Percentiles rank a stretch among this genome's conserved stretches.
These are phyloP conservation scores for Claviceps sp. DNA, from an alignment of 2,329 filamentous ascomycete species.

Conservation along the genomic window DNA sequence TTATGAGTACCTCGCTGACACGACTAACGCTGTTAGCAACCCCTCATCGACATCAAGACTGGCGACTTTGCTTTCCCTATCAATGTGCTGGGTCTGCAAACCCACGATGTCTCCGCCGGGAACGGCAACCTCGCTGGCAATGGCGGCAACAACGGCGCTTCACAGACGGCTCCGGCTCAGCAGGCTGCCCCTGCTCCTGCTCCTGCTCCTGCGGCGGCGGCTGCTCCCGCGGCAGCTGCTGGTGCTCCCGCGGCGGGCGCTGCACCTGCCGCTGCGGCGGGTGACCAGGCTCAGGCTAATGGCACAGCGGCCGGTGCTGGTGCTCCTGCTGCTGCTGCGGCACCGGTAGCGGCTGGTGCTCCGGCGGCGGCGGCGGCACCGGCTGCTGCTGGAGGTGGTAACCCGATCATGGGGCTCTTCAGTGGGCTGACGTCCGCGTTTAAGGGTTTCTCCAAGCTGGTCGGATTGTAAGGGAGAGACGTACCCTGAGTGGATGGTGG, in stretches of 20 bases:
- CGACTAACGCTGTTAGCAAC: too few relatives aligned
- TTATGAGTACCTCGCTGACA: background rate
- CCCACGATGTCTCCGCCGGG: background rate
- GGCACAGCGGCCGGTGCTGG: background rate
- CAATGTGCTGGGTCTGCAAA: slow-evolving; percentile 1
- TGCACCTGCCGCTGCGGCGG: background rate
- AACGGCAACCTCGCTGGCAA: background rate
- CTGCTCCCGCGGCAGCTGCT: background rate
- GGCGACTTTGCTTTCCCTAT: background rate
- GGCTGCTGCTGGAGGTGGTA: background rate
- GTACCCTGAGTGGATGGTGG: too few relatives aligned
- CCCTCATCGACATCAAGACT: background rate
- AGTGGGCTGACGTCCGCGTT: too few relatives aligned
- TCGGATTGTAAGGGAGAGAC: too few relatives aligned
- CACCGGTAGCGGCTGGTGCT: background rate
- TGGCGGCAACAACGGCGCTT: background rate
- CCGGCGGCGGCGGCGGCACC: background rate
- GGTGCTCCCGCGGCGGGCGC: background rate
- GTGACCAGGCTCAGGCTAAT: too few relatives aligned
- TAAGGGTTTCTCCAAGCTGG: too few relatives aligned
- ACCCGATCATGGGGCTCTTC: background rate
- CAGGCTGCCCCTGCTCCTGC: background rate
- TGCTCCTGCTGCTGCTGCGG: background rate
- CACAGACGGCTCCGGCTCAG: background rate
- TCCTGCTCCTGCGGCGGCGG: too few relatives aligned